Conservation (phyloP, 2,329 filamentous ascomycete species). For the Nectriaceae sp. region DNA sequence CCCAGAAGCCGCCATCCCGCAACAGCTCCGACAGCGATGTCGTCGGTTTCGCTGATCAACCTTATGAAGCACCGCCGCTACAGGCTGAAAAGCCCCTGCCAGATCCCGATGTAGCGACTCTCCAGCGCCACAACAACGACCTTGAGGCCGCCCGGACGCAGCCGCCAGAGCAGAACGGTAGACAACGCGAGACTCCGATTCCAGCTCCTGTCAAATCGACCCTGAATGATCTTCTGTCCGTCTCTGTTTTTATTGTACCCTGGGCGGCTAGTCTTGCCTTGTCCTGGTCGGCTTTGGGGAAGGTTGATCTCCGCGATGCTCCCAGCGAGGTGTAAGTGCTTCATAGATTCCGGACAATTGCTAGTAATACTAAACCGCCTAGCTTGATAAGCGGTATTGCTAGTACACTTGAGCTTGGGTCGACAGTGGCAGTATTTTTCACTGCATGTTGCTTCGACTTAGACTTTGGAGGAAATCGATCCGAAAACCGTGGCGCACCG, state of each 20-base stretch:
- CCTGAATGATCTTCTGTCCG: no score
- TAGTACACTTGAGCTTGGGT: no score
- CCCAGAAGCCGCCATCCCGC: no score
- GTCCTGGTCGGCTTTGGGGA: not conserved
- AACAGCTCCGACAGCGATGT: not conserved
- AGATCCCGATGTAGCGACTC: not conserved
- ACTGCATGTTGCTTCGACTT: no score
- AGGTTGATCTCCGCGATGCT: not conserved
- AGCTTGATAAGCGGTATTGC: no score
- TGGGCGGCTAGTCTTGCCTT: not conserved
- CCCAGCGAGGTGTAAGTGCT: not conserved
- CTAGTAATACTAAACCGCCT: no score
- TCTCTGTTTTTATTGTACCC: no score
- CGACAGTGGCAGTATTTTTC: no score
- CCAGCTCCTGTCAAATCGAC: not conserved
- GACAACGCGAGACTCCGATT: not conserved
- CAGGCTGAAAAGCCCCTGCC: not conserved
- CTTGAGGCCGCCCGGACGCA: not conserved
- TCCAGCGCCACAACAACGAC: not conserved
- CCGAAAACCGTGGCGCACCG: no score
- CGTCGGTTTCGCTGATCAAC: slow-evolving; percentile 3
- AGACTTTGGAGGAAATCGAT: no score
- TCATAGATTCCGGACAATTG: no score
- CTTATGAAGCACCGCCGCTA: not conserved
- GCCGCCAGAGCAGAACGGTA: not conserved